phyloP scores from a whole-genome alignment of 2,329 filamentous ascomycete species.

The Fusarium sp. region DNA sequence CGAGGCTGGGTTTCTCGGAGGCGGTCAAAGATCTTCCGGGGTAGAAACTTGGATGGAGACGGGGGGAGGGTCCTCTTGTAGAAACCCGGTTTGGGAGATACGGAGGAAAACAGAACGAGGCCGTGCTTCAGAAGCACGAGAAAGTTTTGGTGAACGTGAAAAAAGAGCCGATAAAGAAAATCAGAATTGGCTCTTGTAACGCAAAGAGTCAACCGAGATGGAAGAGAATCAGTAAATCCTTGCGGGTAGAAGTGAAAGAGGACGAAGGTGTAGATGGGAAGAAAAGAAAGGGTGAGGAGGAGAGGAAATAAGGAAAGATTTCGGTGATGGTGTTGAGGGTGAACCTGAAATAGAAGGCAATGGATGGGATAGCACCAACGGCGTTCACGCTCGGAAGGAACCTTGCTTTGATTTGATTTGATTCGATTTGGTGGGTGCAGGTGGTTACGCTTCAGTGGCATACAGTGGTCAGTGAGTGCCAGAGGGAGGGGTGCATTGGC shows the following conservation, averaged over 20 bases:
- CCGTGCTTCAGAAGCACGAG: not conserved
- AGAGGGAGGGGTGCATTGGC: slow-evolving; percentile 11
- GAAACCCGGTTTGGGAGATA: slow-evolving; percentile 4
- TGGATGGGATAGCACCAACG: slow-evolving; percentile 19
- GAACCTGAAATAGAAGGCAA: slow-evolving; percentile 20
- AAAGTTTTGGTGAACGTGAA: not conserved
- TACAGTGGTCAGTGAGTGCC: not conserved
- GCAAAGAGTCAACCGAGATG: not conserved
- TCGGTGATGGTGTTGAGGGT: slow-evolving; percentile 35
- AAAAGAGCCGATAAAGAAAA: slow-evolving; percentile 12
- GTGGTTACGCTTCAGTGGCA: not conserved
- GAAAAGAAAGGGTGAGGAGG: not conserved
- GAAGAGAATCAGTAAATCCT: not conserved
- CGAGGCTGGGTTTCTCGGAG: slow-evolving; percentile 36
- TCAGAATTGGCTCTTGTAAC: not conserved
- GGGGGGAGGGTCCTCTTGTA: slow-evolving; percentile 32
- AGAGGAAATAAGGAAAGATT: slow-evolving; percentile 16
- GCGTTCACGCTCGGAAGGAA: slow-evolving; percentile 10
- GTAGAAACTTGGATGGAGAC: slow-evolving; percentile 32
- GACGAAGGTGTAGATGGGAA: not conserved
- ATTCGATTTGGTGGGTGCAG: not conserved
- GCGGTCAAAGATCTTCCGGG: slow-evolving; percentile 43
- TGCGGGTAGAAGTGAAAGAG: slow-evolving; percentile 11
- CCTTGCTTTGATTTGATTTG: not conserved
- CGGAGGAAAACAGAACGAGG: not conserved